phyloP scores from a whole-genome alignment of 2,329 filamentous ascomycete species.

The Phaeomoniella chlamydospora region DNA sequence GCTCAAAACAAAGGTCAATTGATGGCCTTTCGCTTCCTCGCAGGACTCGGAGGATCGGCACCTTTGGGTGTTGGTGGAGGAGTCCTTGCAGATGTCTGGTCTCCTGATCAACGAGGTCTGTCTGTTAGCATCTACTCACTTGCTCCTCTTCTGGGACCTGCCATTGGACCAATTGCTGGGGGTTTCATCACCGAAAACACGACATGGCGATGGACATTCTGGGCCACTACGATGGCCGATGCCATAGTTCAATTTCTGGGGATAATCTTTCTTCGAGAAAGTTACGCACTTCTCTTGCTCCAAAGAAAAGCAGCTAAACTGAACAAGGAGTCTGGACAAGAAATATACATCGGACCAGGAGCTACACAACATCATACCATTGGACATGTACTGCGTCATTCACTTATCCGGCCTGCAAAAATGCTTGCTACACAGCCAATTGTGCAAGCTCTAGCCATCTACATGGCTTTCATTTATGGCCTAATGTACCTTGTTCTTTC shows the following conservation, averaged over 20 bases:
- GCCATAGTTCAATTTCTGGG: conserved; percentile 47
- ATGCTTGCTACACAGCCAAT: conserved; percentile 42
- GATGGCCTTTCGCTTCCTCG: conserved; percentile 43
- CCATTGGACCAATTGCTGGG: conserved; percentile 50
- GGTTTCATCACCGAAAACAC: conserved; percentile 49
- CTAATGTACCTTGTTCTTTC: conserved; percentile 49
- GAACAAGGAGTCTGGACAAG: conserved; percentile 22
- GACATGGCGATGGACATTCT: conserved; percentile 64
- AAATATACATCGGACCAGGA: conserved; percentile 21
- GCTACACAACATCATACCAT: conserved; percentile 15
- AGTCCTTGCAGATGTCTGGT: conserved; percentile 42
- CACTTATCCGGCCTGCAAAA: conserved; percentile 37
- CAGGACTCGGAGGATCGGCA: conserved; percentile 44
- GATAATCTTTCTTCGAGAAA: conserved; percentile 49
- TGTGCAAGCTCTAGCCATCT: conserved; percentile 35
- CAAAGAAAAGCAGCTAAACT: conserved; percentile 39
- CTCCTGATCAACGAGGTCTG: conserved; percentile 45
- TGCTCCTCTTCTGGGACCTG: conserved; percentile 50
- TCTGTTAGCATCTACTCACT: conserved; percentile 50
- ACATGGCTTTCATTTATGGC: conserved; percentile 46
- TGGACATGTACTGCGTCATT: conserved; percentile 11
- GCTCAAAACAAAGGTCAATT: conserved; percentile 37
- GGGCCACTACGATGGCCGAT: conserved; percentile 48
- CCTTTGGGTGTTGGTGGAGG: conserved; percentile 37
- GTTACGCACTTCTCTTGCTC: conserved; percentile 51